Base-by-base conservation (phyloP, 805 yeast genomes). In the Blastobotrys peoriensis region DNA sequence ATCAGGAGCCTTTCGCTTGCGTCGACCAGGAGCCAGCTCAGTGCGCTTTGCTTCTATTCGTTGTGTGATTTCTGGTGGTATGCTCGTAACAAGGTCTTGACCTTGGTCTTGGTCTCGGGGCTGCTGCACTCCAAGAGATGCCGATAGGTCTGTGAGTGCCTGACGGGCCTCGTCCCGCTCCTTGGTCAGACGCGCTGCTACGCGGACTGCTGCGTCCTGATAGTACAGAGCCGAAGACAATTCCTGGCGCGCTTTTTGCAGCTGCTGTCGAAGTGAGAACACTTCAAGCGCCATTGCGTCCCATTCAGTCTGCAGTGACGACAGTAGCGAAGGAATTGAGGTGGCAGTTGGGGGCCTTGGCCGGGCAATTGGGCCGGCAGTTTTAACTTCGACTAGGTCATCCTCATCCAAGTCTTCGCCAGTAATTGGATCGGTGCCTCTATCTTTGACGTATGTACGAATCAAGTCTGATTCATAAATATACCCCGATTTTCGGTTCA, bases 201-300 rank as follows among this genome's bases (percentile, higher is more conserved):
- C 96, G 45, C 89, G 69, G 2, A 84, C 79, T 2, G 96, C 95
- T 0, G 97, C 96, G 60, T 89, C 98, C 51, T 85, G 85, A 57
- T 81, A 83, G 56, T 87, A 89, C 34, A 88, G 65, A 0, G 95
- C 81, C 2, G 83, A 67, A 23, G 93, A 81, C 40, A 89, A 67
- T 55, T 87, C 91, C 53, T 83, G 78, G 47, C 83, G 74, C 1
- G 88, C 72, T 19, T 69, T 68, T 41, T 71, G 75, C 33, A 88
- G 68, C 53, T 83, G 87, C 59, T 85, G 83, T 48, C 93, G 72
- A 50, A 89, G 66, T 33, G 79, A 75, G 57, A 86, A 87, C 17
- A 83, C 71, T 57, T 91, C 97, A 41, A 89, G 66, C 22, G 91
- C 85, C 36, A 86, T 60, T 0, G 96, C 77, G 58, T 89, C 97